Conservation (phyloP, 2,329 filamentous ascomycete species). For the Neofusicoccum sp. region DNA sequence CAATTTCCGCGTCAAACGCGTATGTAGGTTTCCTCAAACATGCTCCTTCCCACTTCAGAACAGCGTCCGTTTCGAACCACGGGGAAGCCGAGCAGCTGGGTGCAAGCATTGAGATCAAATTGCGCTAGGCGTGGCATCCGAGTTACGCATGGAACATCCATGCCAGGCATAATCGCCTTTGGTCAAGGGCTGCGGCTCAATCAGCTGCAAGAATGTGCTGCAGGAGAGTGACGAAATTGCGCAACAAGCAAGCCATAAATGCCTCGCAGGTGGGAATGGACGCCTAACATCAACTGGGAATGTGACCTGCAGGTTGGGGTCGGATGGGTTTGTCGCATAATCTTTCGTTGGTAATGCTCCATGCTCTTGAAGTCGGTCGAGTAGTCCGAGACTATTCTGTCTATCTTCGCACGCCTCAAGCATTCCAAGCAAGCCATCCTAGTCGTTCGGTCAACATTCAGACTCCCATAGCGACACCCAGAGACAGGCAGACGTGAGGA, state of each 20-base stretch:
- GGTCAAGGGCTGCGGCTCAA: too few relatives aligned
- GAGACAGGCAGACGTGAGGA: slow-evolving; percentile 14
- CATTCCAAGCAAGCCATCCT: background rate
- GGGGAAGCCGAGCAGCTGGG: background rate
- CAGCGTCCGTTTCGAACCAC: background rate
- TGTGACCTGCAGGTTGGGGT: too few relatives aligned
- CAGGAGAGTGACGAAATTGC: too few relatives aligned
- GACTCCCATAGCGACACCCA: background rate
- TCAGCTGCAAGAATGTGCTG: too few relatives aligned
- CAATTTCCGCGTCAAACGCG: background rate
- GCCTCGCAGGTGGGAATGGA: too few relatives aligned
- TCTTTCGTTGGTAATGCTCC: background rate
- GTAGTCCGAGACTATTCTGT: too few relatives aligned
- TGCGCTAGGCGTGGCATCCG: too few relatives aligned
- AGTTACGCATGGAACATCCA: too few relatives aligned
- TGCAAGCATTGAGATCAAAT: too few relatives aligned
- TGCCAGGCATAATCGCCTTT: too few relatives aligned
- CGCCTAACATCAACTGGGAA: too few relatives aligned
- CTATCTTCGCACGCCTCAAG: background rate
- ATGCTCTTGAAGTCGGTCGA: background rate
- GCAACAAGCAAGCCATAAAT: too few relatives aligned
- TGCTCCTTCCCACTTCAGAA: background rate
- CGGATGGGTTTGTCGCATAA: background rate
- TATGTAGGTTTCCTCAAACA: background rate
- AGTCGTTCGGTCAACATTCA: background rate